Base-by-base conservation (phyloP, 2,329 filamentous ascomycete genomes). In the Tolypocladium endophyticum region DNA sequence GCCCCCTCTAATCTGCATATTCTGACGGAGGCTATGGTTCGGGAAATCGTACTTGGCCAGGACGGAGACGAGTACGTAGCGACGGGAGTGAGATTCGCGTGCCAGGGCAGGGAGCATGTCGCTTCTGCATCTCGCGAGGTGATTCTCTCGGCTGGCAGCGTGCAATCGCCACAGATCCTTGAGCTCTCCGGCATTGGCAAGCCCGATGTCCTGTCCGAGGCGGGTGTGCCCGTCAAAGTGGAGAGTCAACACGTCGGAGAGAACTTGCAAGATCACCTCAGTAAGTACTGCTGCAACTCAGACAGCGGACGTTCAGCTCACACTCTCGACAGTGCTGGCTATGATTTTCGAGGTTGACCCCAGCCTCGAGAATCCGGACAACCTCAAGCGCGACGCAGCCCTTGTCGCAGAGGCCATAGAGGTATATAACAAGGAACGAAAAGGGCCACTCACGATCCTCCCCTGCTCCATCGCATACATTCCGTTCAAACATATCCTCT, bases 141-240 rank as follows among this genome's bases (percentile, higher is more conserved):
- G 14, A 77, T 88, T 43, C 69, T 88, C 2, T 79, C 80, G 5
- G 83, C 83, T 0, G 86, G 86, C 0, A 79, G 76, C 35, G 72
- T 82, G 47, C 78, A 80, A 66, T 84, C 81, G 12, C 85, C 79
- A 6, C 83, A 81, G 69, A 72, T 84, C 20, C 77, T 82, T n/a
- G 84, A 87, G 63, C 72, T 86, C 2, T 86, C 83, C 0, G 85
- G 85, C 0, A 77, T 88, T 45, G 85, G 85, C 4, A 73, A 76
- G 54, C 62, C 65, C 0, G 60, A 67, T 0, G 61, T 80, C 2
- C 64, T 80, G 39, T 59, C 66, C 11, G 66, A 65, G n/a, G 74
- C 76, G 4, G 71, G 71, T 12, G 72, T 81, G 35, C 62, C 67
- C 0, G 63, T 72, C 25, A 69, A 77, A 45, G 69, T 79, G 12